A percentile compares a stretch with the other conserved stretches of the same genome.
Conservation (phyloP, 2,329 filamentous ascomycete species). For the Calonectria crousiana region DNA sequence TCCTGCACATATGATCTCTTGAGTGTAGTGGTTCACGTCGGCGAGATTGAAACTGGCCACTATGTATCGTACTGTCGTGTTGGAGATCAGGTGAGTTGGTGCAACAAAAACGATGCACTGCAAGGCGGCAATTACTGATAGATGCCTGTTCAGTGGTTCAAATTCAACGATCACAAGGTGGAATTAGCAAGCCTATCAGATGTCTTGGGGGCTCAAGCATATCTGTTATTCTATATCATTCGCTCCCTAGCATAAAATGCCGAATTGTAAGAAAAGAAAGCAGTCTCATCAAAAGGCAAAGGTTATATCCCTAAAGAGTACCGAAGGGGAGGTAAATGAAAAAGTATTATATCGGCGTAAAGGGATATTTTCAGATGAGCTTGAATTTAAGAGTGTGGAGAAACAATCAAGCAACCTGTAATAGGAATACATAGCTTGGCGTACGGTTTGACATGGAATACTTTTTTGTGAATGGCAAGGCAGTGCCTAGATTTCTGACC, state of each 20-base stretch:
- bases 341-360: conserved; percentile 25
- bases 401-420: conserved; percentile 19
- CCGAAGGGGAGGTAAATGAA: neutral
- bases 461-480: neutral
- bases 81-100: conserved; percentile 69
- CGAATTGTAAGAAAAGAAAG: neutral
- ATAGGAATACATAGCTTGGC: conserved; percentile 36
- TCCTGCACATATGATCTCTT: conserved; percentile 88
- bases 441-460: conserved; percentile 32
- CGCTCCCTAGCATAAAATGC: conserved; percentile 64
- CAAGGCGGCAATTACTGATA: conserved; percentile 24
- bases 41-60: conserved; percentile 92
- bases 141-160: conserved; percentile 78
- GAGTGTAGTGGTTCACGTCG: conserved; percentile 92
- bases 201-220: conserved; percentile 87
- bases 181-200: conserved; percentile 86
- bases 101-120: neutral
- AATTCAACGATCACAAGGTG: conserved; percentile 95
- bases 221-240: conserved; percentile 89
- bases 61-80: conserved; percentile 92
- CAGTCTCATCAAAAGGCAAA: neutral
- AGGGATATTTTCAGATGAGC: conserved; percentile 20
- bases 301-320: neutral
- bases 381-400: conserved; percentile 1
- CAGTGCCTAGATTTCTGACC: neutral